A percentile compares a stretch with the other conserved stretches of the same genome.
These are phyloP conservation scores for Diplosphaera chodatii DNA, from an alignment of 139 green algal species.

Conservation along the genomic window DNA sequence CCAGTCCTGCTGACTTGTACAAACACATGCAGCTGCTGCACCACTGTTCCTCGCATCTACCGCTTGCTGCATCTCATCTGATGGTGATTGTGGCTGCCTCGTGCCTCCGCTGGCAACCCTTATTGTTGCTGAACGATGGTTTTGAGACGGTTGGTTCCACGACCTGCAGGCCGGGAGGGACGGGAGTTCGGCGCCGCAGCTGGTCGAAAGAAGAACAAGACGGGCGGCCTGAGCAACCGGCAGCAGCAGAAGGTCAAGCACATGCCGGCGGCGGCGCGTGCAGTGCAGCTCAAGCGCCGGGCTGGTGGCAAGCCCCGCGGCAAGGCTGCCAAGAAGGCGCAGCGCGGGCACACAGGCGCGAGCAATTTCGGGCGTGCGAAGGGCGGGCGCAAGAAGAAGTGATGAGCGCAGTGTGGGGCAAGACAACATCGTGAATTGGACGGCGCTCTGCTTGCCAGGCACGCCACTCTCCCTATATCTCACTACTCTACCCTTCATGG, in stretches of 20 bases:
- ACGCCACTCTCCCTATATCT: no score
- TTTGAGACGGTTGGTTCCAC: no score
- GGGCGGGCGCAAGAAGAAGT: neutral
- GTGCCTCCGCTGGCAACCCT: no score
- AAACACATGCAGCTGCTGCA: no score
- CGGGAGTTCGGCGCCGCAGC: conserved; percentile 66
- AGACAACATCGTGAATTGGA: no score
- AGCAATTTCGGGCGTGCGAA: neutral
- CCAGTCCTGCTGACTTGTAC: no score
- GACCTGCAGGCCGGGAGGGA: conserved; percentile 76
- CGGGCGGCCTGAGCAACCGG: conserved; percentile 75
- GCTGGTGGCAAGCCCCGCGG: neutral
- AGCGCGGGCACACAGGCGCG: neutral
- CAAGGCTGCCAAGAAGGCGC: conserved; percentile 15
- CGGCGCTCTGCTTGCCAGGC: no score
- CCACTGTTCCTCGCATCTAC: no score
- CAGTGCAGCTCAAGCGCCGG: conserved; percentile 50
- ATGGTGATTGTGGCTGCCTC: conserved; percentile 16
- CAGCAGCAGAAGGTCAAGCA: conserved; percentile 87
- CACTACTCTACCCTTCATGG: no score
- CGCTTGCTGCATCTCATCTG: no score
- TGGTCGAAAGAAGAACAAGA: conserved; percentile 74
- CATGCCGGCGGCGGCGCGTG: conserved; percentile 76
- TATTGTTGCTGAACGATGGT: no score
- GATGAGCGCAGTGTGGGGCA: no score